These are phyloP conservation scores for Fusarium pseudocircinatum DNA, from an alignment of 2,329 filamentous ascomycete genomes.

Conservation along the genomic window DNA sequence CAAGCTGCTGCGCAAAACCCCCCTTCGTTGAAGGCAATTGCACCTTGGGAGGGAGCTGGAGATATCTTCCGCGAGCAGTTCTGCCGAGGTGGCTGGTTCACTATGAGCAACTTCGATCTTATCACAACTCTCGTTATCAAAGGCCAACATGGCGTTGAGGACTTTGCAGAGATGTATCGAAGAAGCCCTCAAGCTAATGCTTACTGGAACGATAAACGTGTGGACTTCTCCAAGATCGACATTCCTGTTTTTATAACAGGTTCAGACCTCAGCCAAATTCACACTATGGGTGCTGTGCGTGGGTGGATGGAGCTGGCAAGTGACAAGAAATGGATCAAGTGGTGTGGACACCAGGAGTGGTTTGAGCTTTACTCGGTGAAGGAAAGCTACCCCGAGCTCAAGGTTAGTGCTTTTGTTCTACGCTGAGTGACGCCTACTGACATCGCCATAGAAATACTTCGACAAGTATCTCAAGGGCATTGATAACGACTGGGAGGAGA, in stretches of 20 bases:
- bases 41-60: conserved; percentile 21
- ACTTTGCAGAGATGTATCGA: conserved; percentile 17
- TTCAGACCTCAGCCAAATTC: conserved; percentile 36
- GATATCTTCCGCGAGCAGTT: conserved; percentile 24
- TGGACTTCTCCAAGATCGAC: conserved; percentile 27
- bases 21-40: conserved; percentile 27
- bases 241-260: conserved; percentile 32
- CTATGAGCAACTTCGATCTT: conserved; percentile 11
- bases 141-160: neutral
- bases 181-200: neutral
- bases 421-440: accelerated
- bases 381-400: conserved; percentile 13
- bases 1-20: conserved; percentile 25
- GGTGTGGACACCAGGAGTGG: conserved; percentile 36
- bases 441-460: conserved; percentile 13
- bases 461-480: conserved; percentile 34
- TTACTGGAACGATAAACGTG: conserved; percentile 17
- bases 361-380: conserved; percentile 21
- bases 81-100: conserved; percentile 8
- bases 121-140: conserved; percentile 17
- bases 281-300: conserved; percentile 36
- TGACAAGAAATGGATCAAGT: conserved; percentile 37
- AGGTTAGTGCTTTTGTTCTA: neutral
- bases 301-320: conserved; percentile 33
- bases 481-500: conserved; percentile 36